Evolutionary conservation across 2,329 filamentous ascomycete genomes (phyloP).

Genomic region (Diaporthe citrichinensis): DNA sequence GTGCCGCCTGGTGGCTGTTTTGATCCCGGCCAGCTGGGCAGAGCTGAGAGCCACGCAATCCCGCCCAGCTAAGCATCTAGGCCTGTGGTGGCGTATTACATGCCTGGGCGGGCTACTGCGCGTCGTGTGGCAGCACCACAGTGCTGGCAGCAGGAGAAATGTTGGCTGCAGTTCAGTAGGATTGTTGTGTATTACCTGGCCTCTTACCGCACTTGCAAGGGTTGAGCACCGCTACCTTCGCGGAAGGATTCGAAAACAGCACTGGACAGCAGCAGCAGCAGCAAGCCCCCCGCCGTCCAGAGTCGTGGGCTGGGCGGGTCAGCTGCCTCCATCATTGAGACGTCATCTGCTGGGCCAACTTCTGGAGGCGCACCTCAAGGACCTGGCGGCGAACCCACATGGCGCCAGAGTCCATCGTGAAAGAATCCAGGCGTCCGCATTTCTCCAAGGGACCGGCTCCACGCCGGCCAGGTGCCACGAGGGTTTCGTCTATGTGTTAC

Average conservation of each 20-base stretch:
- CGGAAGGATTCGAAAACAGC: background rate
- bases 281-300: background rate
- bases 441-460: background rate
- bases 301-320: constrained; percentile 32
- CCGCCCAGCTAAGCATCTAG: constrained; percentile 4
- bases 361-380: constrained; percentile 2
- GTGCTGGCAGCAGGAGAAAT: background rate
- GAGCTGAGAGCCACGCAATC: constrained; percentile 39
- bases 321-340: constrained; percentile 27
- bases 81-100: background rate
- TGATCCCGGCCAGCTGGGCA: constrained; percentile 32
- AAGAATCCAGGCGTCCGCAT: background rate
- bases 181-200: constrained; percentile 2
- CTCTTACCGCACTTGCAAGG: constrained; percentile 7
- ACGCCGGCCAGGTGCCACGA: constrained; percentile 18
- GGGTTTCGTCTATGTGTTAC: background rate
- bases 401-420: constrained; percentile 10
- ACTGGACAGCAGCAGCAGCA: background rate
- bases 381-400: constrained; percentile 27
- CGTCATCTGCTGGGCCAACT: constrained; percentile 21
- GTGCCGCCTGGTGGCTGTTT: constrained; percentile 35
- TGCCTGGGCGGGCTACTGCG: background rate
- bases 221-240: background rate
- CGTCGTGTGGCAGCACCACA: constrained; percentile 22
- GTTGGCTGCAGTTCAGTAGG: constrained; percentile 10